Evolutionary conservation across 495 filamentous ascomycete species (phyloP), one percentile per base, ranked within the genome.

Genomic region (Ascodesmis nigricans): DNA sequence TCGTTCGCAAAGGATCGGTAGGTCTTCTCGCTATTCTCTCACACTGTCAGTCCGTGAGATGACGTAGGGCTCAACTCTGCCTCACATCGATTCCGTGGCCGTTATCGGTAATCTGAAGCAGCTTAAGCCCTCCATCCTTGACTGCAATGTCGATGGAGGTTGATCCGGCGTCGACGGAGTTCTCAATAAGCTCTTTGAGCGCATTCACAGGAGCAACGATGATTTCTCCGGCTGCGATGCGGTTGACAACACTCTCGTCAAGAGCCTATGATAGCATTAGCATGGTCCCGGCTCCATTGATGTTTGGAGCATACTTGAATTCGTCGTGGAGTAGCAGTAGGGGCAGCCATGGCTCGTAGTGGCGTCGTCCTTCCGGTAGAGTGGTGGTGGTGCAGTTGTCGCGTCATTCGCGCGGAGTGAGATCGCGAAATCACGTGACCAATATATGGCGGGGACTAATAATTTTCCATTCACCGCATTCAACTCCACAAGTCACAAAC

Each of bases 191-290:
- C 54, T 99, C 90, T 58, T 99, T 99, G 20, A 99, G 57, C 13
- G 90, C 90, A 52, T 99, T 80, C 39, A 95, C 82, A 15, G 90
- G 90, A 7, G 90, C 87, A 33, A 95, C 81, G 33, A 99, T 95
- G 41, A 95, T 99, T 52, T 99, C 90, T 10, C 90, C 90, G n/a
- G 90, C 90, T 5, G 90, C 90, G 45, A 99, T 99, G 58, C 93
- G 95, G 59, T 95, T 95, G 38, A 95, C 79, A 25, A 99, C 90
- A 62, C 92, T 81, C 49, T 78, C 75, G 52, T 92, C 77, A 11
- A 99, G 68, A 18, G 82, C 74, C 78, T 91, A 40, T 28, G 24
- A n/a, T n/a, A n/a, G n/a, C n/a, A n/a, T n/a, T n/a, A n/a, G n/a
- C n/a, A n/a, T n/a, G n/a, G n/a, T 15, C 14, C n/a, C n/a, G n/a